Evolutionary conservation across 768 basidiomycete genomes (phyloP).

Genomic region (Kwoniella mangroviensis): DNA sequence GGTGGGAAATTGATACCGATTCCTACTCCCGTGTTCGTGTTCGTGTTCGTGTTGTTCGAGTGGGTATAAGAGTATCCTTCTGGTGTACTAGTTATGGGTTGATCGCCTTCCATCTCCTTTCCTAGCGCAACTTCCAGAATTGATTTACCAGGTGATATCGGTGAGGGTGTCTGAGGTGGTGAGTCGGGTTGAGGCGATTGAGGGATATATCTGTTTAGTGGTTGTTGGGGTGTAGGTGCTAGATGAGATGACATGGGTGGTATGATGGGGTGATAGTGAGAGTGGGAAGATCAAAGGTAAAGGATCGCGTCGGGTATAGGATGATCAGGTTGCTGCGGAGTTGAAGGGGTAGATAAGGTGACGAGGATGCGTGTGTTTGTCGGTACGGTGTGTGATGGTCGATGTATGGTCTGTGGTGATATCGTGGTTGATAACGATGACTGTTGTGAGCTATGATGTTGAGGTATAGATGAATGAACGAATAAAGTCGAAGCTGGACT

Average conservation of each 20-base stretch:
- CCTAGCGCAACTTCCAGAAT: background rate
- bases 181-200: constrained; percentile 27
- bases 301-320: background rate
- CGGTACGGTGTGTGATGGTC: background rate
- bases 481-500: too few species aligned
- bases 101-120: background rate
- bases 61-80: constrained; percentile 18
- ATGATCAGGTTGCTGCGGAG: background rate
- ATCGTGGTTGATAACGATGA: background rate
- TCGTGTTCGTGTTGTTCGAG: constrained; percentile 2
- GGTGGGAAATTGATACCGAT: constrained; percentile 28
- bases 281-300: background rate
- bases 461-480: too few species aligned
- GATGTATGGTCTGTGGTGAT: background rate
- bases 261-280: background rate
- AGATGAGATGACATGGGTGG: constrained; percentile 9
- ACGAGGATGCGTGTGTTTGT: background rate
- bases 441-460: too few species aligned
- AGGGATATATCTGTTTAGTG: constrained; percentile 23
- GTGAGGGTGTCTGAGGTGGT: constrained; percentile 27
- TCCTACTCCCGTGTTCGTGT: constrained; percentile 4
- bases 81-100: constrained; percentile 23
- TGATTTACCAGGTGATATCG: constrained; percentile 11
- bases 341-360: background rate
- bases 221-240: constrained; percentile 16